Evolutionary conservation across 805 yeast genomes (phyloP), one percentile per base, ranked within the genome.

Genomic region (Kodamaea restingae): DNA sequence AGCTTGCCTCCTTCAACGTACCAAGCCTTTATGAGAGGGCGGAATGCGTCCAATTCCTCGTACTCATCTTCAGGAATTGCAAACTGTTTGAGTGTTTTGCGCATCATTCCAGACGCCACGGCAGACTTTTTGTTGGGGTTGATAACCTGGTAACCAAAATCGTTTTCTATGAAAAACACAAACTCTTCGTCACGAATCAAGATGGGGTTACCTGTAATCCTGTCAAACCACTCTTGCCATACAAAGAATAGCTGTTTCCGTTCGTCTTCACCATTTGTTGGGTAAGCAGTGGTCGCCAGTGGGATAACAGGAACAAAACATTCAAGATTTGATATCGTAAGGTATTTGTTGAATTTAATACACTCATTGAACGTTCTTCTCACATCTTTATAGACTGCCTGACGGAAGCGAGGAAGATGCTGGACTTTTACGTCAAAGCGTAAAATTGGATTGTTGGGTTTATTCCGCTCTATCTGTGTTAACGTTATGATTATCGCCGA

Each of bases 301-400:
- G 98, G 97, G 30, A 93, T 67, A 4, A 95, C 80, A 0, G 98
- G 97, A 3, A 93, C 88, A 62, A 91, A 88, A 40, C 93, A 90
- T 58, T 93, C 98, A 22, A 91, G 81, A 52, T 88, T 84, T 27
- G 95, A 85, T 15, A 81, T 80, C 41, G 80, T 79, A 46, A 93
- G 65, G 55, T 84, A 91, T 48, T 78, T 79, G 61, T 85, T 86
- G 52, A 93, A 77, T 43, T 80, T 76, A 22, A 75, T 76, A 48
- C 88, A 71, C 58, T 93, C 98, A 43, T 74, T 73, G 55, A 79
- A 84, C 0, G 96, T 81, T 42, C 97, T 76, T 48, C 95, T 78
- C 11, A 91, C 66, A 40, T 81, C 90, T 39, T 80, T 78, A 59
- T 84, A 88, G 7, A 60, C 58, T 6, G 75, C 63, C 46, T 84